Evolutionary conservation across 2,329 filamentous ascomycete genomes (phyloP), one percentile per base, ranked within the genome.

Genomic region (Microsporum audouinii): DNA sequence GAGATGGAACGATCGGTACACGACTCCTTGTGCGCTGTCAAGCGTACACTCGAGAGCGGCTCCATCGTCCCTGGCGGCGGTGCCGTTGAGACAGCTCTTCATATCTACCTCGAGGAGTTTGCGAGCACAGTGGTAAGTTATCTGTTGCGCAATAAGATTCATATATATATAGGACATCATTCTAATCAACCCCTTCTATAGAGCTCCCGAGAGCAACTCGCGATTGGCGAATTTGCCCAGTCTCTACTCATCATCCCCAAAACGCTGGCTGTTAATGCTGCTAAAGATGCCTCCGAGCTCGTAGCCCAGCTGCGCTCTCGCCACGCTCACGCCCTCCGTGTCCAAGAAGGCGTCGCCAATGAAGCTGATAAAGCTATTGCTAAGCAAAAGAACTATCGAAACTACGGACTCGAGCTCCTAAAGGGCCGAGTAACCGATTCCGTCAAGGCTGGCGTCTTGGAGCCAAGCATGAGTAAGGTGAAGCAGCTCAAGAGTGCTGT

Each of bases 1-100:
- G 94, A 99, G 82, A 99, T 97, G 92, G 94, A 99, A 82, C 88
- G 94, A 66, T 97, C 94, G 1, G 86, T 99, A 17, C 94, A 99
- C 78, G 94, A 99, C 77, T 95, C 92, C 12, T 82, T 99, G 55
- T 96, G 89, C 67, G 94, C 94, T 55, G 91, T 99, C 66, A 99
- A 99, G 85, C 86, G 94, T 68, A 96, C 94, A 2, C 82, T 99
- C 5, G 94, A 99, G 79, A 96, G 90, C 71, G 94, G 94, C 70
- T 91, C 89, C 77, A 95, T 99, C 66, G 94, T 99, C 43, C 94
- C 94, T 14, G 94, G 94, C 66, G 94, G 94, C 66, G 94, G 92
- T 72, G 94, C 94, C 49, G 92, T 96, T 27, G 94, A 99, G 80
- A 97, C 94, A n/a, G 94, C 94, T 57, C 84, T 99, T 66, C 94